Base-by-base conservation (phyloP, 331 rosid genomes). In the Ulmus americana region DNA sequence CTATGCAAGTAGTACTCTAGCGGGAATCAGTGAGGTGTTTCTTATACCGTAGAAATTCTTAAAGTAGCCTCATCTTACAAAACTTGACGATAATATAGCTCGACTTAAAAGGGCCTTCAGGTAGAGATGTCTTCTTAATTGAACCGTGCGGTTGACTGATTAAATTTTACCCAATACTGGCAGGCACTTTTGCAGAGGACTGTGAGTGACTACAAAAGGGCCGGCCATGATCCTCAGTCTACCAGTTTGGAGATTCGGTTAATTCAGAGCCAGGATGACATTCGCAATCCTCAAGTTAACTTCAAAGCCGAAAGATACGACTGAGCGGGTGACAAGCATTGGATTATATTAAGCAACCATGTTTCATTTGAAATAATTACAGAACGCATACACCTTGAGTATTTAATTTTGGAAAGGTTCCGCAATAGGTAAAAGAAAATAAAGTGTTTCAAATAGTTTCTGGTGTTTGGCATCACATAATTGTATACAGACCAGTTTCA, bases 141-240 rank as follows among this genome's bases (percentile, higher is more conserved):
- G 22, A 20, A 20, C 22, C 22, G 8, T 52, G 28, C 39, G 53
- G 50, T 14, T 38, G 55, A 63, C 53, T 45, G 56, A 66, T 69
- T 9, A 14, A 38, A 15, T 41, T 41, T 35, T 49, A 39, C n/a
- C 51, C 40, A 66, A 53, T 63, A 42, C 66, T 61, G 78, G 68
- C 94, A 87, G 97, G 95, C 97, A 42, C 83, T 94, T 85, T 64
- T 90, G 77, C 87, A 40, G 41, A 81, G 95, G 78, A 94, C 95
- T 20, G 14, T 90, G 39, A 51, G 59, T 59, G 95, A 90, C 77
- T 87, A 94, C 56, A 63, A 50, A 76, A 72, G 59, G 0, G 95
- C 72, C 0, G 95, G 90, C 61, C 91, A 94, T 57, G 79, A 87
- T 74, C 84, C 91, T 10, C 56, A 76, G 76, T 87, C 97, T 22